Base-by-base conservation (phyloP, 1,139 yeast genomes). In the Ogataea hybrid region DNA sequence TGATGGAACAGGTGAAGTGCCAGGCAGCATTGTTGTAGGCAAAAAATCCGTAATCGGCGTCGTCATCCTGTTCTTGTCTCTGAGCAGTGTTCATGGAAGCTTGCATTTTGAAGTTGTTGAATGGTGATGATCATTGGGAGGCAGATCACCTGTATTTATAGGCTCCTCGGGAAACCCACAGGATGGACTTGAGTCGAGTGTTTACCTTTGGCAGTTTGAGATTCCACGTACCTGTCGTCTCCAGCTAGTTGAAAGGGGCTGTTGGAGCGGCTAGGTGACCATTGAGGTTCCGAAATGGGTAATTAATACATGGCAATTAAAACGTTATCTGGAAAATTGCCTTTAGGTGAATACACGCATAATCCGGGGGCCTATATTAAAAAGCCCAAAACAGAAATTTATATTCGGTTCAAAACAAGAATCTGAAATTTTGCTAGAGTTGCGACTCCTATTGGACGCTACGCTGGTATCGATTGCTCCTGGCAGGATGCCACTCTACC, bases 61-160 rank as follows among this genome's bases (percentile, higher is more conserved):
- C 47, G 29, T 43, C 47, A 10, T 40, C 42, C 25, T 40, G 41
- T 18, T 43, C 32, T 21, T 37, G 38, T 42, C 42, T 43, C 27
- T 40, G 43, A 11, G 39, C 22, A 12, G 35, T 37, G 37, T 40
- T 34, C 39, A 40, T 27, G 16, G 39, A 21, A 27, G 47, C 30
- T 32, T 35, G 34, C 47, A 43, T 43, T 37, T 28, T 37, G 35
- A 14, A 7, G 32, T 31, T 25, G 31, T 10, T 35, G 32, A n/a
- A 31, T 23, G 29, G 12, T 27, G 17, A 12, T 11, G 10, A 20
- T 16, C 8, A 6, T 18, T 18, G 20, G 21, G 20, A 23, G 32
- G 22, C 10, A 18, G 14, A 16, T 11, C 14, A 7, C 11, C 12
- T 6, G 32, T 17, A 29, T 29, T 29, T 29, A 29, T 29, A 23